Evolutionary conservation across 768 basidiomycete genomes (phyloP).

Genomic region (Tulasnella sp.): DNA sequence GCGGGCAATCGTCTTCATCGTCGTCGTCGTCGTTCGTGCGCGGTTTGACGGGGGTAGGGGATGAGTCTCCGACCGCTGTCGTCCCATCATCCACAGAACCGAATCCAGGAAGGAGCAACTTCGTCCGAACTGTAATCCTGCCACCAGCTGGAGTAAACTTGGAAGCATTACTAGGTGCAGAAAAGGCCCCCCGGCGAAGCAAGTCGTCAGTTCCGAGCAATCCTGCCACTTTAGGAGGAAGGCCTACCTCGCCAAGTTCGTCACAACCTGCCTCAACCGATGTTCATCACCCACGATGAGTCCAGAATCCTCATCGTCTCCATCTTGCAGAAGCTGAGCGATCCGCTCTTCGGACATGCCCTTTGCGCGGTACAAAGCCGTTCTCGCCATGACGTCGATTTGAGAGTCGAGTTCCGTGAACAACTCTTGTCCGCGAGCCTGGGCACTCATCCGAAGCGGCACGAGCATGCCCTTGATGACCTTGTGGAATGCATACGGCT

Average conservation of each 20-base stretch:
- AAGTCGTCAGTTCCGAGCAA: neutral
- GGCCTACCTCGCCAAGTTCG: conserved; percentile 37
- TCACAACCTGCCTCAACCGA: conserved; percentile 42
- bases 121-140: conserved; percentile 39
- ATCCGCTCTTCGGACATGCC: conserved; percentile 27
- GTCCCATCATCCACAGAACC: neutral
- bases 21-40: neutral
- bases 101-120: conserved; percentile 37
- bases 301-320: conserved; percentile 37
- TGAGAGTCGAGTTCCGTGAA: conserved; percentile 40
- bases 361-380: conserved; percentile 34
- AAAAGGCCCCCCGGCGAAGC: neutral
- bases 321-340: conserved; percentile 23
- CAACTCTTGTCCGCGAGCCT: conserved; percentile 39
- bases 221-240: too few relatives aligned
- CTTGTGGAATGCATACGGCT: conserved; percentile 51
- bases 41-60: neutral
- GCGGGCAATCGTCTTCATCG: neutral
- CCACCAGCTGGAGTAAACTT: conserved; percentile 43
- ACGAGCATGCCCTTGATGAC: conserved; percentile 49
- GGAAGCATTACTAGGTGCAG: conserved; percentile 39
- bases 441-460: conserved; percentile 42
- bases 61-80: neutral
- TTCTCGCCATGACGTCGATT: conserved; percentile 42
- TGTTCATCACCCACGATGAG: conserved; percentile 45